Evolutionary conservation across 768 basidiomycete species (phyloP), one percentile per base, ranked within the genome.

Genomic region (Trichaptum fuscoviolaceum): DNA sequence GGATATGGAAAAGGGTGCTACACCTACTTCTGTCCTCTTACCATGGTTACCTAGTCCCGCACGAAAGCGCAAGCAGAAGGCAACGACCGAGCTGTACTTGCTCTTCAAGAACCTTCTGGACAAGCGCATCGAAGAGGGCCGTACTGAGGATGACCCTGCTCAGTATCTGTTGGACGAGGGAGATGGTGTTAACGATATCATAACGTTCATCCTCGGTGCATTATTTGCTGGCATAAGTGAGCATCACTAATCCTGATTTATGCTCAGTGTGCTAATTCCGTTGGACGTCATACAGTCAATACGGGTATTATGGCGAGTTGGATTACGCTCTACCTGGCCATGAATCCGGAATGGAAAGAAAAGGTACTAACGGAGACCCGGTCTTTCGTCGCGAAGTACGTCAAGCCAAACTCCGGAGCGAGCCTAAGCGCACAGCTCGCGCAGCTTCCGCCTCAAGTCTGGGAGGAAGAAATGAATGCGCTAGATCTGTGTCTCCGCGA

Each of bases 41-140:
- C 91, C 91, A 42, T 92, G 91, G 91, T 77, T 92, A 62, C 91
- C 91, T 9, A 85, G 83, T 59, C 87, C 87, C 4, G 87, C 88
- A 23, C 89, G 89, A 86, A 74, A 91, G 64, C 83, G 77, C 70
- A 91, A 91, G 73, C 74, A 90, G 57, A 81, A 85, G 75, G 87
- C 91, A 18, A 92, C 91, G 35, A 92, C 90, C 75, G 79, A 86
- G 69, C 87, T 93, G 65, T 92, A 91, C 73, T 84, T 87, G 69
- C 90, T 93, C 69, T 75, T 92, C 64, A 79, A 80, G 63, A 74
- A 74, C 12, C 84, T 85, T 52, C 85, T 91, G 67, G 80, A 83
- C 65, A 77, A 79, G n/a, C 80, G 91, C 65, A 74, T 86, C 72
- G 74, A 82, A 67, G 86, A 85, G 70, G 88, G 86, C 20, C 77